Evolutionary conservation across 1,284 basidiomycete genomes (phyloP).

Genomic region (Wallemia mellicola): DNA sequence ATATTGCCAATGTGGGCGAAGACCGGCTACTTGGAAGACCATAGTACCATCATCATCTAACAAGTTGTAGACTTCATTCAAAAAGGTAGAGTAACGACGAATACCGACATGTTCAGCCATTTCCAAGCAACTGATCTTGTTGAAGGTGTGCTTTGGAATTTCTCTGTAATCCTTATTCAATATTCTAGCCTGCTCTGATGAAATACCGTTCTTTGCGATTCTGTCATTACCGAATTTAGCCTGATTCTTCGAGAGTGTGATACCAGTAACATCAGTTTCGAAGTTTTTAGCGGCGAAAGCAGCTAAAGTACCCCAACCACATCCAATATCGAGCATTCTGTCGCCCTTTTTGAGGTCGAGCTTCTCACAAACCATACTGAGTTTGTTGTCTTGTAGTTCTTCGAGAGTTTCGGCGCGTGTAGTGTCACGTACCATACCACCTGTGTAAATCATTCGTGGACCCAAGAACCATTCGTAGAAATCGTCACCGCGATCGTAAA

Average conservation of each 20-base stretch:
- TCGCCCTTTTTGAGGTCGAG: slow-evolving; percentile 58
- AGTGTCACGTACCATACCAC: slow-evolving; percentile 53
- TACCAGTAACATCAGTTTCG: slow-evolving; percentile 73
- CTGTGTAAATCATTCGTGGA: slow-evolving; percentile 91
- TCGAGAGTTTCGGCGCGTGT: slow-evolving; percentile 60
- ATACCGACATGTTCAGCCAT: slow-evolving; percentile 99
- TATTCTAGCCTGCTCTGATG: slow-evolving; percentile 50
- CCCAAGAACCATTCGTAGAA: slow-evolving; percentile 89
- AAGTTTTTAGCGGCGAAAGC: slow-evolving; percentile 95
- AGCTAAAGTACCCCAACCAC: slow-evolving; percentile 89
- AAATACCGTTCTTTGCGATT: slow-evolving; percentile 48
- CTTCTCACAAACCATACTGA: slow-evolving; percentile 79
- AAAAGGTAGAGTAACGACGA: slow-evolving; percentile 65
- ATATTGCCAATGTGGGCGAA: slow-evolving; percentile 82
- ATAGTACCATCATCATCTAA: slow-evolving; percentile 83
- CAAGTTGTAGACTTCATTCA: slow-evolving; percentile 70
- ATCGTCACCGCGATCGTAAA: slow-evolving; percentile 91
- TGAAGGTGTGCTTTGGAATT: slow-evolving; percentile 54
- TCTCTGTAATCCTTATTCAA: slow-evolving; percentile 87
- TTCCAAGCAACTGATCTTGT: slow-evolving; percentile 86
- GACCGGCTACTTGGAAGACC: slow-evolving; percentile 83
- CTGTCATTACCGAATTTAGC: slow-evolving; percentile 72
- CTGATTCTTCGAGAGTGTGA: slow-evolving; percentile 75
- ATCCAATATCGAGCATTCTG: slow-evolving; percentile 35
- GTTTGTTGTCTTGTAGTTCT: slow-evolving; percentile 94